These are phyloP conservation scores for Yamagishiella unicocca DNA, from an alignment of 139 green algal species.

Conservation along the genomic window DNA sequence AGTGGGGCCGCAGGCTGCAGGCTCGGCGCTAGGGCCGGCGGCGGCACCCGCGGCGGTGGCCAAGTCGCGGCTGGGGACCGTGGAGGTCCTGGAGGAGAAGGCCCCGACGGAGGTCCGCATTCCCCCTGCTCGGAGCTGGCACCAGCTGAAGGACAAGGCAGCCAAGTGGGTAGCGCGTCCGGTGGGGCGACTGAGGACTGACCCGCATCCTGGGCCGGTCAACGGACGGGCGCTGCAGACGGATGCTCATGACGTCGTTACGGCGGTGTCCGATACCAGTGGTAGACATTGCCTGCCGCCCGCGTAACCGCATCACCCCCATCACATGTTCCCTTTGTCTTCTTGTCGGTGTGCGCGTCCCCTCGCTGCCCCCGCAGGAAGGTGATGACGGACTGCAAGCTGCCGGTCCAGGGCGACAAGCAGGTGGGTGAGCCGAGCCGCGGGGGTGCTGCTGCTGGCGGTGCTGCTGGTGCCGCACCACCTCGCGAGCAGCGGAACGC, in stretches of 20 bases:
- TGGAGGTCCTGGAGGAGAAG: background rate
- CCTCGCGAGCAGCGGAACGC: background rate
- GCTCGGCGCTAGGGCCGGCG: background rate
- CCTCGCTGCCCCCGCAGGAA: background rate
- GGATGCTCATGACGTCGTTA: too few relatives aligned
- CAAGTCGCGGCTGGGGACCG: background rate
- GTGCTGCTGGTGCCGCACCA: background rate
- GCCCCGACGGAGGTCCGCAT: slow-evolving; percentile 25
- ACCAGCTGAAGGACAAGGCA: slow-evolving; percentile 56
- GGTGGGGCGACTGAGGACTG: too few relatives aligned
- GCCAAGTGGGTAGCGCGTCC: too few relatives aligned
- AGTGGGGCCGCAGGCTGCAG: background rate
- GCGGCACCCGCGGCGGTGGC: background rate
- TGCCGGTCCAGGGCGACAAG: background rate
- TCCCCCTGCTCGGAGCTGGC: slow-evolving; percentile 52
- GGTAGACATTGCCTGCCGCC: too few relatives aligned
- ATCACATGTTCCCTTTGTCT: too few relatives aligned
- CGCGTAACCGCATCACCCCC: too few relatives aligned
- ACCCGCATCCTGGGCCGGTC: too few relatives aligned
- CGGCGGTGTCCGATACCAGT: too few relatives aligned
- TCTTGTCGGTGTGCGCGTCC: background rate
- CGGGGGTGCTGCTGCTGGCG: background rate
- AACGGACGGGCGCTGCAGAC: too few relatives aligned
- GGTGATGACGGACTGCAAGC: background rate
- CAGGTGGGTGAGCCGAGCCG: background rate